Evolutionary conservation across 169 alveolate genomes (phyloP).

Genomic region (Eimeria acervulina): DNA sequence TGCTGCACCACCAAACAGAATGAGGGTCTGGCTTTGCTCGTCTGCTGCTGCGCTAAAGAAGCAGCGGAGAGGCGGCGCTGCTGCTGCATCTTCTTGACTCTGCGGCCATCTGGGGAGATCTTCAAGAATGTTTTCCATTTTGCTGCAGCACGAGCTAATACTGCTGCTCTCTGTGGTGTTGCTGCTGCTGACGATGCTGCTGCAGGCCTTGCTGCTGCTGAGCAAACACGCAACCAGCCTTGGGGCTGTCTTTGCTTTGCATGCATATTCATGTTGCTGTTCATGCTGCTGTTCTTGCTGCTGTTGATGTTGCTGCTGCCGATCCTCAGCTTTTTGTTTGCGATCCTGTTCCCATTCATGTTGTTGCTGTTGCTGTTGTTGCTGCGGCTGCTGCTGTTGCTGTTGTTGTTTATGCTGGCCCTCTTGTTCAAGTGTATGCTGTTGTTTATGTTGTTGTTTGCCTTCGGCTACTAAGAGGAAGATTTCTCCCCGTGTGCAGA

Average conservation of each 20-base stretch:
- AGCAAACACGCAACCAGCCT: slow-evolving; percentile 17
- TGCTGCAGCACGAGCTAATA: not conserved
- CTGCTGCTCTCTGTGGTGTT: not conserved
- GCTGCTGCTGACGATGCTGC: too few relatives aligned
- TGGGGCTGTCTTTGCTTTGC: not conserved
- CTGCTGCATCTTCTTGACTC: not conserved
- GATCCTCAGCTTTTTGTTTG: too few relatives aligned
- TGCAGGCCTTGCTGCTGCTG: not conserved
- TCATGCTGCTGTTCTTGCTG: not conserved
- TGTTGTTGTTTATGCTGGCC: too few relatives aligned
- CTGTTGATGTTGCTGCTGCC: too few relatives aligned
- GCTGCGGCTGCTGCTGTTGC: too few relatives aligned
- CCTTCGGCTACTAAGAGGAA: slow-evolving; percentile 13
- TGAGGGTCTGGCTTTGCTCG: slow-evolving; percentile 4
- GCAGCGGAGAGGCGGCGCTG: slow-evolving; percentile 17
- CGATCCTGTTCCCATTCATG: not conserved
- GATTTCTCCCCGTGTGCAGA: not conserved
- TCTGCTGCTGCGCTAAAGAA: slow-evolving; percentile 3
- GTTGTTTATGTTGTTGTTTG: too few relatives aligned
- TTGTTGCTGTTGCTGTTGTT: not conserved
- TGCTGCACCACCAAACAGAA: slow-evolving; percentile 45
- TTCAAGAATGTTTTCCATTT: not conserved
- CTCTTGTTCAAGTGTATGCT: too few relatives aligned
- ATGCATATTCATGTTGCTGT: not conserved
- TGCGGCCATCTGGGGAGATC: slow-evolving; percentile 6